Evolutionary conservation across 768 basidiomycete species (phyloP).

Genomic region (Suillus decipiens): DNA sequence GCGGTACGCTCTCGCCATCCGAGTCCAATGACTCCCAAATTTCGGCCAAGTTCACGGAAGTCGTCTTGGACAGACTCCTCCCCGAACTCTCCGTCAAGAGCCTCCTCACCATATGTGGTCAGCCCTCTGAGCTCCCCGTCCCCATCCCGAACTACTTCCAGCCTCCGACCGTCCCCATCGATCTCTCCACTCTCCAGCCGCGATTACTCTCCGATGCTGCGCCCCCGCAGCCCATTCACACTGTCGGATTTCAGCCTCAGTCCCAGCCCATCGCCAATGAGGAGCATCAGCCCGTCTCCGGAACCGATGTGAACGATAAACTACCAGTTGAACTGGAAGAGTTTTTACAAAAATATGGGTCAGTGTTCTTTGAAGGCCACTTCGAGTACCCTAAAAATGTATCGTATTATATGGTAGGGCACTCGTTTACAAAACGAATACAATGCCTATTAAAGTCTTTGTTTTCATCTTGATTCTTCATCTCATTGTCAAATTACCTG

Average conservation of each 20-base stretch:
- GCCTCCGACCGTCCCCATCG: neutral
- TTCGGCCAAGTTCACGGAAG: neutral
- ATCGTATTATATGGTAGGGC: neutral
- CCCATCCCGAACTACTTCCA: neutral
- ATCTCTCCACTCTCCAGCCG: neutral
- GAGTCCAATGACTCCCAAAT: neutral
- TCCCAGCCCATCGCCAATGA: neutral
- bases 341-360: neutral
- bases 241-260: neutral
- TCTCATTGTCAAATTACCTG: neutral
- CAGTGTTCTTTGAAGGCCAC: neutral
- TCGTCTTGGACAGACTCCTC: constrained; percentile 5
- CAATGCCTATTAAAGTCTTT: neutral
- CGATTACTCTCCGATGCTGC: neutral
- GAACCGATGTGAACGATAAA: neutral
- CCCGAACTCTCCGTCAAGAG: neutral
- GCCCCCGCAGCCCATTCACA: neutral
- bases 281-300: neutral
- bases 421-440: neutral
- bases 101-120: neutral
- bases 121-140: neutral
- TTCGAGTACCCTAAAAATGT: neutral
- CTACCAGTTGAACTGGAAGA: neutral
- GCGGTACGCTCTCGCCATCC: neutral
- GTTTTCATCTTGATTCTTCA: neutral